Conservation (phyloP, 2,329 filamentous ascomycete species). For the Setomelanomma holmii region DNA sequence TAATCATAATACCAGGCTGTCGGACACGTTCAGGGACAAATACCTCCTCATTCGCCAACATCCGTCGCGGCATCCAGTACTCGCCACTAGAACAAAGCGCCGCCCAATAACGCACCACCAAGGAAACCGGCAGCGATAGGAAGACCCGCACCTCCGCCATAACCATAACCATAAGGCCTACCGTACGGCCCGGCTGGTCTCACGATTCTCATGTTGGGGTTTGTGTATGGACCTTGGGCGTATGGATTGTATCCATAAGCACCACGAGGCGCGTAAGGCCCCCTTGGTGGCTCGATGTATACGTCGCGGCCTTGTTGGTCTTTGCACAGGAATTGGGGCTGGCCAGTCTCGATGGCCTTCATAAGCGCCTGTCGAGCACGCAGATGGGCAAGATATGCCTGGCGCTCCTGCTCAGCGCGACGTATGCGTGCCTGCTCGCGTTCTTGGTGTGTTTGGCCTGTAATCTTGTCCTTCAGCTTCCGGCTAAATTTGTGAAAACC, state of each 20-base stretch:
- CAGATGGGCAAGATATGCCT: conserved; percentile 61
- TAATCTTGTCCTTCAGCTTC: conserved; percentile 67
- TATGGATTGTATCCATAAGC: conserved; percentile 57
- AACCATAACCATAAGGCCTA: conserved; percentile 45
- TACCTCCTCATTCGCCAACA: not conserved
- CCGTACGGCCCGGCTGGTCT: conserved; percentile 59
- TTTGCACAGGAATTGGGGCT: conserved; percentile 63
- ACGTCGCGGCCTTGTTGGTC: conserved; percentile 62
- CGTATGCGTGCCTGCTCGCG: conserved; percentile 55
- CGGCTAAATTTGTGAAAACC: conserved; percentile 58
- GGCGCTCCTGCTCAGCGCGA: conserved; percentile 59
- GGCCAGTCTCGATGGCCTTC: conserved; percentile 60
- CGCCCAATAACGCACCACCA: conserved; percentile 44
- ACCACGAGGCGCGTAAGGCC: conserved; percentile 28
- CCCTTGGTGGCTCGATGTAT: conserved; percentile 64
- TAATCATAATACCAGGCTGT: not conserved
- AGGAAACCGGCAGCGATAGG: conserved; percentile 45
- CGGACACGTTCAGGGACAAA: not conserved
- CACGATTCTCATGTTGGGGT: conserved; percentile 58
- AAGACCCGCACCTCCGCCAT: conserved; percentile 47
- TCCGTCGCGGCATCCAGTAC: not conserved
- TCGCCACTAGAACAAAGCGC: conserved; percentile 29
- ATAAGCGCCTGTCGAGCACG: conserved; percentile 59
- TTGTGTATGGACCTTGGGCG: conserved; percentile 53
- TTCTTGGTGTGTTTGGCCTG: conserved; percentile 63